Conservation (phyloP, 371 early-diverging fungal species). For the Mucor circinelloides region DNA sequence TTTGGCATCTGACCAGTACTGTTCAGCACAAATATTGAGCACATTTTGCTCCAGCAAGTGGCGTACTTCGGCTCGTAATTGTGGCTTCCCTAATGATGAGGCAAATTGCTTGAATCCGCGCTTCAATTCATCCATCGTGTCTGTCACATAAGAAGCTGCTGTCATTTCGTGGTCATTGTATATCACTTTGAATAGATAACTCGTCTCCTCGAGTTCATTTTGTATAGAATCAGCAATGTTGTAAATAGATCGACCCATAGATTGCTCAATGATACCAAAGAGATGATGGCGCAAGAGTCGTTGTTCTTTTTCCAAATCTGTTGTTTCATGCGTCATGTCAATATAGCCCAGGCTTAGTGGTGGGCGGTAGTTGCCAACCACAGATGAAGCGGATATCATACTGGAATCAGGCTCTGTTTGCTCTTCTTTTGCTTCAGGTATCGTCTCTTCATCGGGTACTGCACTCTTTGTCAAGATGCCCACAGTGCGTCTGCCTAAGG, state of each 20-base stretch:
- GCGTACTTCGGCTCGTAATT: conserved; percentile 87
- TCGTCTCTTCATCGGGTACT: conserved; percentile 97
- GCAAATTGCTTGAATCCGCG: conserved; percentile 89
- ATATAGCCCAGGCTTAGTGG: conserved; percentile 93
- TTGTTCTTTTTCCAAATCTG: not conserved
- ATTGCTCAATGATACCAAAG: conserved; percentile 85
- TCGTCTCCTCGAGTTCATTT: conserved; percentile 87
- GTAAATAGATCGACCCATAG: conserved; percentile 83
- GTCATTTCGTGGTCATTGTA: conserved; percentile 93
- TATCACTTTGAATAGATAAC: conserved; percentile 96
- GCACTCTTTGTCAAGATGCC: conserved; percentile 96
- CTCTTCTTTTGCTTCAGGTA: conserved; percentile 53
- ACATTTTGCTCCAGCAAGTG: conserved; percentile 86
- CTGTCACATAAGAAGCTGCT: conserved; percentile 93
- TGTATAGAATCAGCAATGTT: conserved; percentile 86
- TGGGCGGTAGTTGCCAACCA: conserved; percentile 92
- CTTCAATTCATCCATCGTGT: conserved; percentile 91
- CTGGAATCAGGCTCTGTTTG: conserved; percentile 44
- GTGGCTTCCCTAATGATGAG: conserved; percentile 81
- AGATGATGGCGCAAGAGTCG: conserved; percentile 67
- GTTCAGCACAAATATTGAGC: conserved; percentile 84
- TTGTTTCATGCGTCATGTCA: conserved; percentile 32
- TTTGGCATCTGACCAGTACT: conserved; percentile 88
- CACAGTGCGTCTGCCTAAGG: conserved; percentile 62
- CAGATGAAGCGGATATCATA: conserved; percentile 62